Evolutionary conservation across 2,329 filamentous ascomycete species (phyloP).

Genomic region (Colletotrichum sp.): DNA sequence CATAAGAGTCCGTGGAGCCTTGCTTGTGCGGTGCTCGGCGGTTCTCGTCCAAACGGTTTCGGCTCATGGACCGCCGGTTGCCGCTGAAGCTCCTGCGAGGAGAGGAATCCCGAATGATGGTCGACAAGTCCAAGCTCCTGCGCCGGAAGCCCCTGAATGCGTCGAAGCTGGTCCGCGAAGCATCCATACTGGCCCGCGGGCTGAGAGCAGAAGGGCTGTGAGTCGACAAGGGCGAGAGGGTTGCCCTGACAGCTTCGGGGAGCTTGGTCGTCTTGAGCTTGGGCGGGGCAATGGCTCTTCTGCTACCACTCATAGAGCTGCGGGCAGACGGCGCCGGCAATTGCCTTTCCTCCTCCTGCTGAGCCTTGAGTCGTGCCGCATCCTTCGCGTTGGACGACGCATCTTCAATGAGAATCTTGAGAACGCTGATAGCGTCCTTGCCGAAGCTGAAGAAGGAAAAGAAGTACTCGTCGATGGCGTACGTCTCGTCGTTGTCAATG

Average conservation of each 20-base stretch:
- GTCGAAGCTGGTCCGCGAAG: slow-evolving; percentile 59
- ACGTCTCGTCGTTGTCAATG: slow-evolving; percentile 92
- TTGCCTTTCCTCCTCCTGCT: not conserved
- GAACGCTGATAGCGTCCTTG: slow-evolving; percentile 79
- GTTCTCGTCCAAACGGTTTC: slow-evolving; percentile 51
- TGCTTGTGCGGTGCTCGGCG: slow-evolving; percentile 54
- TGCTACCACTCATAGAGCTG: slow-evolving; percentile 20
- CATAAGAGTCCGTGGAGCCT: slow-evolving; percentile 76
- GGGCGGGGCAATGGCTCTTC: slow-evolving; percentile 23
- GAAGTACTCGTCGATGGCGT: slow-evolving; percentile 97
- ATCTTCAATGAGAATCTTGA: slow-evolving; percentile 75
- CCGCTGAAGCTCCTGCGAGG: slow-evolving; percentile 69
- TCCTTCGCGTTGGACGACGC: slow-evolving; percentile 44
- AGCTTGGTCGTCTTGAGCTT: slow-evolving; percentile 45
- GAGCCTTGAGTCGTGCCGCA: not conserved
- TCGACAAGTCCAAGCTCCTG: slow-evolving; percentile 59
- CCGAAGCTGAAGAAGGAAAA: slow-evolving; percentile 94
- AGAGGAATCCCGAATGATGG: slow-evolving; percentile 43
- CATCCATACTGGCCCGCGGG: slow-evolving; percentile 60
- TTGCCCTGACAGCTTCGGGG: slow-evolving; percentile 65
- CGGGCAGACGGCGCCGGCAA: slow-evolving; percentile 11
- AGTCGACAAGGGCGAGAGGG: slow-evolving; percentile 58
- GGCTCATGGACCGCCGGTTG: slow-evolving; percentile 56
- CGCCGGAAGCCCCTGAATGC: slow-evolving; percentile 49
- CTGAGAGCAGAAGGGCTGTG: slow-evolving; percentile 47